These are phyloP conservation scores for Phlebopus sp. DNA, from an alignment of 1,284 basidiomycete genomes.

Conservation along the genomic window DNA sequence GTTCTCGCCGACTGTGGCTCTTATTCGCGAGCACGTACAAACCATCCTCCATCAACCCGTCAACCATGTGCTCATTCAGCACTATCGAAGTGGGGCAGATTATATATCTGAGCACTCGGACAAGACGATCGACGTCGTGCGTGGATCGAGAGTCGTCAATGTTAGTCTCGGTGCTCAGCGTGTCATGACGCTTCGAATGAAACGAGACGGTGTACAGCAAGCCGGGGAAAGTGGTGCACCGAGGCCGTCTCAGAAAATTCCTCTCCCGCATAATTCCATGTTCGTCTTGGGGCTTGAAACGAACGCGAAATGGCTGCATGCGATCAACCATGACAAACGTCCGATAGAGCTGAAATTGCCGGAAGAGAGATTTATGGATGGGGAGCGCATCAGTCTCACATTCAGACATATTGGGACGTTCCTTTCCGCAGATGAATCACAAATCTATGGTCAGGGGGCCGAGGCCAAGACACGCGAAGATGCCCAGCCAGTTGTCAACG, in stretches of 20 bases:
- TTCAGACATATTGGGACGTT: constrained; percentile 76
- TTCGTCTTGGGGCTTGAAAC: constrained; percentile 71
- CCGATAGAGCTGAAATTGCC: constrained; percentile 46
- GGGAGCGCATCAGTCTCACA: constrained; percentile 73
- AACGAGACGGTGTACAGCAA: constrained; percentile 43
- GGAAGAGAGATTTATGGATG: constrained; percentile 49
- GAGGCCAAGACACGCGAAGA: constrained; percentile 52
- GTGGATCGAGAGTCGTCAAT: constrained; percentile 68
- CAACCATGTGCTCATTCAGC: constrained; percentile 76
- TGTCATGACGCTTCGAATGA: constrained; percentile 64
- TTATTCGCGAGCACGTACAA: constrained; percentile 61
- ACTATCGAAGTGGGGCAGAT: constrained; percentile 70
- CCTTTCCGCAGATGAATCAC: constrained; percentile 44
- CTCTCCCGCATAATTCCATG: constrained; percentile 74
- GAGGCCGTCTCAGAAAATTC: constrained; percentile 55
- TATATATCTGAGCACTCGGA: constrained; percentile 81
- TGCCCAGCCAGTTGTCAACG: constrained; percentile 49
- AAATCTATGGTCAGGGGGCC: constrained; percentile 70
- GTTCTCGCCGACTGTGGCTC: constrained; percentile 63
- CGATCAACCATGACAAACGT: constrained; percentile 69
- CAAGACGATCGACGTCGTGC: constrained; percentile 75
- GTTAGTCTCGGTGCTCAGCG: constrained; percentile 73
- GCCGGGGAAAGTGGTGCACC: constrained; percentile 22
- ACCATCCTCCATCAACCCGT: constrained; percentile 54
- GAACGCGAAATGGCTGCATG: constrained; percentile 68